Evolutionary conservation across 1,284 basidiomycete species (phyloP).

Genomic region (Athelia sp.): DNA sequence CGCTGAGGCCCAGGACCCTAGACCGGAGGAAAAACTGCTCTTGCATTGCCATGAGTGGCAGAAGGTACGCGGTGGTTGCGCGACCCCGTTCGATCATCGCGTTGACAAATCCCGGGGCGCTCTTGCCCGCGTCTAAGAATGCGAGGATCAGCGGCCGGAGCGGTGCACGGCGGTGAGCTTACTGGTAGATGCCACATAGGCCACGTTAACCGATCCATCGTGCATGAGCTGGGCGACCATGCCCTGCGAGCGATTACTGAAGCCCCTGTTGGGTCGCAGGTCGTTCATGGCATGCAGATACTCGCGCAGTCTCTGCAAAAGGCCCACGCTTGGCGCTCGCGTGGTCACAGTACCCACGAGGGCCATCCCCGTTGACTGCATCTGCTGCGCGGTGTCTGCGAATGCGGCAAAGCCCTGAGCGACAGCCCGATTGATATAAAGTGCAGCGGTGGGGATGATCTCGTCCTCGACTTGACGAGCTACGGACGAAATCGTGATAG

Average conservation of each 20-base stretch:
- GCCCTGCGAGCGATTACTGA: neutral
- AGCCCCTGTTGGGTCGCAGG: neutral
- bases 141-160: neutral
- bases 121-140: neutral
- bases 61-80: neutral
- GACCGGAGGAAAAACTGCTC: neutral
- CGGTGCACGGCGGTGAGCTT: neutral
- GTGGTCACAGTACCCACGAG: neutral
- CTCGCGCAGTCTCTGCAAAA: neutral
- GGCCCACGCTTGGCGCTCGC: neutral
- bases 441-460: neutral
- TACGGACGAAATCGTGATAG: neutral
- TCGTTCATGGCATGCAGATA: neutral
- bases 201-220: neutral
- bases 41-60: neutral
- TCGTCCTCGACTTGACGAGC: neutral
- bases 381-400: neutral
- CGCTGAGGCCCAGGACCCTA: neutral
- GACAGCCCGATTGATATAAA: neutral
- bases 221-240: neutral
- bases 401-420: neutral
- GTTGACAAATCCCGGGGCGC: neutral
- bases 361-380: too few species aligned
- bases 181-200: neutral
- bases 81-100: neutral